Evolutionary conservation across 345 rosid species (phyloP), one percentile per base, ranked within the genome.

Genomic region (Eucalyptus virginea): DNA sequence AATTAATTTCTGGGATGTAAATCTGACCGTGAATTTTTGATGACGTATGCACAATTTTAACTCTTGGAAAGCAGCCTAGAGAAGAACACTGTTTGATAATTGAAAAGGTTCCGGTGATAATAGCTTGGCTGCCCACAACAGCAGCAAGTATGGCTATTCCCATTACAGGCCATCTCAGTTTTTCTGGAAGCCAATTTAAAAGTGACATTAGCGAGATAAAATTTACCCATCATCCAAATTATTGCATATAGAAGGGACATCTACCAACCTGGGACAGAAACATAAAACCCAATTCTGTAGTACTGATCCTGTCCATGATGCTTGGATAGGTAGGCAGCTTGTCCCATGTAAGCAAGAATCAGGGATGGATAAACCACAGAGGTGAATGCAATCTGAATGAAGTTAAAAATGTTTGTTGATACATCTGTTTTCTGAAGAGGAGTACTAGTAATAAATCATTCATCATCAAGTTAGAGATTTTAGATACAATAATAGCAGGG

Each of bases 291-390:
- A 23, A 97, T 91, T 58, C 81, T 88, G 89, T 93, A 93, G 32
- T 92, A 90, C 56, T 81, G 86, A 49, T 95, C 95, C 16, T 89
- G 81, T 47, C 47, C 80, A 88, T 97, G 97, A 89, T 97, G 98
- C 91, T 89, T 92, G 5, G 99, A 97, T 9, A 97, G 94, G 91
- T 94, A 96, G 32, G 99, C 98, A 80, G 99, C 99, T 93, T 97
- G 98, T 86, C 99, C 99, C 98, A 97, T 97, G 88, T 97, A 97
- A 10, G 99, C 99, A 24, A 97, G 97, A 90, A 96, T 93, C 92
- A 97, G 91, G 10, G 98, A 95, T 30, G 99, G 99, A 90, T 97
- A 97, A 28, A 97, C 99, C 91, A 96, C 89, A 54, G 93, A 91
- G 15, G 99, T 96, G 90, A 97, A 97, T 50, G 99, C 99, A 89